Evolutionary conservation across 352 stramenopile genomes (phyloP).

Genomic region (Phytopythium sindhum): DNA sequence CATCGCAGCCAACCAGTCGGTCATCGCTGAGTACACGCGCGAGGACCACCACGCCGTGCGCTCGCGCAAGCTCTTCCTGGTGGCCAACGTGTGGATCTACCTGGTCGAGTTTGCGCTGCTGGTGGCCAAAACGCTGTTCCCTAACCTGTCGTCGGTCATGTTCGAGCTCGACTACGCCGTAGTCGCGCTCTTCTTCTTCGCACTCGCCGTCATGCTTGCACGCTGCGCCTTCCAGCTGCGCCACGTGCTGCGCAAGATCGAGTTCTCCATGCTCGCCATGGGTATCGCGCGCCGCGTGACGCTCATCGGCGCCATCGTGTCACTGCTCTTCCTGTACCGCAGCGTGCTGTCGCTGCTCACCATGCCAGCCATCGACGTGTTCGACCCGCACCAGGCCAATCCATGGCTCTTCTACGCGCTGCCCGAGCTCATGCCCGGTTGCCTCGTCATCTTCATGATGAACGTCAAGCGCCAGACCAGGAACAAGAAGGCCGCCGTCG

Average conservation of each 20-base stretch:
- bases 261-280: constrained; percentile 62
- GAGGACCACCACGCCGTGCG: constrained; percentile 41
- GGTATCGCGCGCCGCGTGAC: constrained; percentile 52
- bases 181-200: constrained; percentile 71
- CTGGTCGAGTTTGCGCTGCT: constrained; percentile 67
- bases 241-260: constrained; percentile 62
- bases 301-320: constrained; percentile 50
- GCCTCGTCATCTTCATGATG: constrained; percentile 81
- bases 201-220: constrained; percentile 66
- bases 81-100: constrained; percentile 84
- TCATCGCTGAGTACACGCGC: constrained; percentile 71
- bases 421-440: constrained; percentile 62
- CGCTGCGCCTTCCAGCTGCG: constrained; percentile 47
- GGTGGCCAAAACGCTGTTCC: constrained; percentile 70
- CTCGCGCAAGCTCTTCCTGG: constrained; percentile 62
- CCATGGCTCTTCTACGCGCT: constrained; percentile 78
- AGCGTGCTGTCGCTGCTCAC: constrained; percentile 62
- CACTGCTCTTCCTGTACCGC: constrained; percentile 57
- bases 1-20: constrained; percentile 64
- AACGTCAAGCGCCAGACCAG: constrained; percentile 48
- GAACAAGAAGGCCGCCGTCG: constrained; percentile 11
- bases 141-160: constrained; percentile 43
- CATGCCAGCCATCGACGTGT: constrained; percentile 64
- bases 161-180: constrained; percentile 75
- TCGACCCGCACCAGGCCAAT: constrained; percentile 67